Evolutionary conservation across 345 rosid species (phyloP).

Genomic region (Pelargonium nanum): DNA sequence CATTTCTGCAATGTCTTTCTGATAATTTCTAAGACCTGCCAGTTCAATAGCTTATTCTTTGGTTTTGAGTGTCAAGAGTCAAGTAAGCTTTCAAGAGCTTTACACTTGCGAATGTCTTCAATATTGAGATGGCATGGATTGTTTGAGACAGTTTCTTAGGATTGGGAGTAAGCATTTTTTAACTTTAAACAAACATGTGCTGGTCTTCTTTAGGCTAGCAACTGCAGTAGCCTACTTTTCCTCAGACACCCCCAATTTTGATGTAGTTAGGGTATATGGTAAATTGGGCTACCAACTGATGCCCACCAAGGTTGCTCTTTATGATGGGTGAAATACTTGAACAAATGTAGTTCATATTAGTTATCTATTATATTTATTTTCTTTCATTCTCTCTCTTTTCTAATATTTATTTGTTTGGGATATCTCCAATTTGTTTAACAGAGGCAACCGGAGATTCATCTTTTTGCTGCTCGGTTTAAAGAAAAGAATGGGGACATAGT

Average conservation of each 20-base stretch:
- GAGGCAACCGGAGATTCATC: slow-evolving; percentile 92
- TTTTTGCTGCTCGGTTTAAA: slow-evolving; percentile 78
- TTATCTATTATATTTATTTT: neutral
- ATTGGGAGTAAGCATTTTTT: no score
- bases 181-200: no score
- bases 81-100: neutral
- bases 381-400: neutral
- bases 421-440: slow-evolving; percentile 20
- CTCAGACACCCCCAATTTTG: no score
- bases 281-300: no score
- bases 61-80: neutral
- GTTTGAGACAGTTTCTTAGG: no score
- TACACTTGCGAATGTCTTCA: no score
- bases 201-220: no score
- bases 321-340: no score
- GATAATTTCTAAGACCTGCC: neutral
- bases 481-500: slow-evolving; percentile 72
- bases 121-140: neutral
- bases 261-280: no score
- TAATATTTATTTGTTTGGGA: neutral
- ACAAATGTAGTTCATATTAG: neutral
- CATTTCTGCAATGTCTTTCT: neutral
- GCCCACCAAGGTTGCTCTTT: no score
- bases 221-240: no score
- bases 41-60: neutral